Evolutionary conservation across 495 filamentous ascomycete genomes (phyloP), one percentile per base, ranked within the genome.

Genomic region (Corynascus novoguineensis): DNA sequence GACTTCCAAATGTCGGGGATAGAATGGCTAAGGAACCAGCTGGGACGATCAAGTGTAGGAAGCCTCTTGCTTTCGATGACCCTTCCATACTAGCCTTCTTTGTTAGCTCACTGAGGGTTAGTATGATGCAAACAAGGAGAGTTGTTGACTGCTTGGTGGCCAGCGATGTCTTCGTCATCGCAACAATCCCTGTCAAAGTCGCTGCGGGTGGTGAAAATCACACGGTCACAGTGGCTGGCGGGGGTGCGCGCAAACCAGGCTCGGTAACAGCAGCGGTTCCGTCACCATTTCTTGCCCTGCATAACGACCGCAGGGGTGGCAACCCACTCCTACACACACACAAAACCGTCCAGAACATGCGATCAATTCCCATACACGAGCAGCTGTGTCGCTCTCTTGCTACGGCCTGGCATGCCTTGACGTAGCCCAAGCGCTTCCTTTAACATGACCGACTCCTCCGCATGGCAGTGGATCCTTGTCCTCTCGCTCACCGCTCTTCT

Each of bases 401-500:
- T n/a, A 32, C 25, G 21, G 35, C 19, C 28, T 44, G 38, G 28
- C 55, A 59, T 55, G 54, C 25, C 45, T 49, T 45, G 50, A 54
- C 29, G n/a, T 22, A 22, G 40, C 52, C 21, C 24, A 29, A 25
- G 27, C 34, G 11, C 41, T 45, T n/a, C n/a, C 35, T 31, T 45
- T 60, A 68, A 53, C 38, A 76, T 76, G 73, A 65, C 66, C 61
- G 68, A 72, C 64, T 62, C 67, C 44, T 66, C 69, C 44, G 64
- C 68, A 35, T 65, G 71, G 47, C 69, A 74, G 66, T 74, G 75
- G 69, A 68, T 73, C 64, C 63, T 78, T 35, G 58, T 76, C 48
- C 63, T 78, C 38, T 69, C 71, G 27, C 68, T 79, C 64, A 76
- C 77, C 68, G 77, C 78, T 54, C 68, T 76, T 67, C 68, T 72